Evolutionary conservation across 2,329 filamentous ascomycete species (phyloP).

Genomic region (Ascochyta rabiei): DNA sequence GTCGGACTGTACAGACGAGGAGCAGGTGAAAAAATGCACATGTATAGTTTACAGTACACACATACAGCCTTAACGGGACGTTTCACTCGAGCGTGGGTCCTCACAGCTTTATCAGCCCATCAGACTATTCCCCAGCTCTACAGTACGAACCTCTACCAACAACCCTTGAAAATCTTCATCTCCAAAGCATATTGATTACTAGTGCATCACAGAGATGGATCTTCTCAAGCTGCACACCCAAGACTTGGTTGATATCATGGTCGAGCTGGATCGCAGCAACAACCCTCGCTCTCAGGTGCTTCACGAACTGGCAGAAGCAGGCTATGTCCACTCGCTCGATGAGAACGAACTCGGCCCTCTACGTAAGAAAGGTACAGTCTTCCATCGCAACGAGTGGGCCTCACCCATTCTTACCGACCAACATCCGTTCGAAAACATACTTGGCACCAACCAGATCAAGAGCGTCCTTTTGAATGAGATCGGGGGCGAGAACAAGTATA

Average conservation of each 20-base stretch:
- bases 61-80: not conserved
- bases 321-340: conserved; percentile 8
- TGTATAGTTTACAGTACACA: not conserved
- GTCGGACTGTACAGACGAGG: not conserved
- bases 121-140: not conserved
- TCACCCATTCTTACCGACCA: conserved; percentile 10
- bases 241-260: conserved; percentile 17
- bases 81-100: not conserved
- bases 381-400: conserved; percentile 3
- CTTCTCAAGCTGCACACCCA: conserved; percentile 14
- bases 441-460: conserved; percentile 1
- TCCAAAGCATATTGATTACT: too few species aligned
- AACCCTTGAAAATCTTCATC: too few species aligned
- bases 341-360: conserved; percentile 8
- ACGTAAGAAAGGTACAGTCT: conserved; percentile 3
- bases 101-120: not conserved
- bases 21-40: not conserved
- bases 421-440: not conserved
- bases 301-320: not conserved
- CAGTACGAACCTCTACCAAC: not conserved
- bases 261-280: conserved; percentile 9
- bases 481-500: conserved; percentile 9
- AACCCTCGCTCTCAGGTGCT: conserved; percentile 1
- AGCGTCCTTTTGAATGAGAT: conserved; percentile 12
- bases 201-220: not conserved